These are phyloP conservation scores for Lecanosticta acicola DNA, from an alignment of 2,329 filamentous ascomycete genomes.

Conservation along the genomic window DNA sequence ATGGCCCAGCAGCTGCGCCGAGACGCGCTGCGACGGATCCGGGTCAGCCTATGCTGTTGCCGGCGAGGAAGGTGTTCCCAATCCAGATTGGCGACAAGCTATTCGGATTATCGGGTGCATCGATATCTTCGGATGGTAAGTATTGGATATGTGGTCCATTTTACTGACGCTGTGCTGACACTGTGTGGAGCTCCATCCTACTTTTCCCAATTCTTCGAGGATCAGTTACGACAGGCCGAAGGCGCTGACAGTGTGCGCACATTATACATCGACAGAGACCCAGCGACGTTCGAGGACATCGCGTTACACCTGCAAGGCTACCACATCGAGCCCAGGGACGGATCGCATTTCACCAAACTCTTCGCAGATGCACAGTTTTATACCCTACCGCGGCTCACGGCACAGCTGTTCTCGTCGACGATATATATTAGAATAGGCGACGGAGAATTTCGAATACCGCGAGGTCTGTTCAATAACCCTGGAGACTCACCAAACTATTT, in stretches of 20 bases:
- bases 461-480: slow-evolving; percentile 75
- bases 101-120: slow-evolving; percentile 65
- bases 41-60: slow-evolving; percentile 46
- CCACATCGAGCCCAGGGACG: slow-evolving; percentile 74
- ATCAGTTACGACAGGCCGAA: slow-evolving; percentile 65
- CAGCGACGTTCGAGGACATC: slow-evolving; percentile 81
- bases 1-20: slow-evolving; percentile 2
- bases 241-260: slow-evolving; percentile 62
- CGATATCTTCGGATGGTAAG: slow-evolving; percentile 66
- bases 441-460: slow-evolving; percentile 80
- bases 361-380: slow-evolving; percentile 97
- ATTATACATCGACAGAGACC: slow-evolving; percentile 91
- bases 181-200: slow-evolving; percentile 76
- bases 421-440: slow-evolving; percentile 90
- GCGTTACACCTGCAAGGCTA: slow-evolving; percentile 88
- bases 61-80: slow-evolving; percentile 65
- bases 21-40: slow-evolving; percentile 17
- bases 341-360: slow-evolving; percentile 80
- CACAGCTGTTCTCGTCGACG: slow-evolving; percentile 83
- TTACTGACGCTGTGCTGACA: slow-evolving; percentile 39
- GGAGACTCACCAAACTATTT: slow-evolving; percentile 97
- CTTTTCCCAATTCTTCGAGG: slow-evolving; percentile 88
- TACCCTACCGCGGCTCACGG: slow-evolving; percentile 80
- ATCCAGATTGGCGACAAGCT: slow-evolving; percentile 65
- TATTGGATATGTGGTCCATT: slow-evolving; percentile 3